Conservation (phyloP, 495 filamentous ascomycete species). For the Friedmanniomyces simplex region DNA sequence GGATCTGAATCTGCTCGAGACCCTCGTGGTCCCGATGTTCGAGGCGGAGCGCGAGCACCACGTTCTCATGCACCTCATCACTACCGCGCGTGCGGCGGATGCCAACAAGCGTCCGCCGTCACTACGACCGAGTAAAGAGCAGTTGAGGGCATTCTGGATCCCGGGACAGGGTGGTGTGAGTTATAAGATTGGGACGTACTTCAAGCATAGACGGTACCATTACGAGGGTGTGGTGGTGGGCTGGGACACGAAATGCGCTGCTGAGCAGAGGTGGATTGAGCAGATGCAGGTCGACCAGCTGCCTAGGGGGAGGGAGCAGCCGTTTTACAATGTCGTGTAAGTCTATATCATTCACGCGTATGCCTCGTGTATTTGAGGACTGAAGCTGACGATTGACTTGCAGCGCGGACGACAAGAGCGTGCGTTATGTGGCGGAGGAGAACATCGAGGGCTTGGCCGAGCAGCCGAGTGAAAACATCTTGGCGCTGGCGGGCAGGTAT, state of each 20-base stretch:
- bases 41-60: constrained; percentile 40
- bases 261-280: constrained; percentile 48
- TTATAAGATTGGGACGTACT: constrained; percentile 74
- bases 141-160: constrained; percentile 30
- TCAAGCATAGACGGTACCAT: constrained; percentile 68
- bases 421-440: constrained; percentile 76
- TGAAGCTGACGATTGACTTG: background rate
- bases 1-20: constrained; percentile 56
- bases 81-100: constrained; percentile 5
- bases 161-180: constrained; percentile 53
- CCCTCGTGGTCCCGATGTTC: constrained; percentile 53
- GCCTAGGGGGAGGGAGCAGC: constrained; percentile 54
- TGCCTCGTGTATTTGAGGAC: background rate
- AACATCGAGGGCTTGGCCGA: constrained; percentile 60
- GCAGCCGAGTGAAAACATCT: constrained; percentile 43
- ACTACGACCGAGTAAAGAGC: background rate
- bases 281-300: constrained; percentile 55
- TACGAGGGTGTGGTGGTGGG: constrained; percentile 77
- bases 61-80: constrained; percentile 32
- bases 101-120: background rate
- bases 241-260: constrained; percentile 58
- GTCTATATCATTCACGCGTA: background rate
- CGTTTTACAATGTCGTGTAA: constrained; percentile 77
- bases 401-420: constrained; percentile 59
- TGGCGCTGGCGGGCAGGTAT: constrained; percentile 66